phyloP scores from a whole-genome alignment of 129 eudicot genomes.

The Pittosporum tobira region DNA sequence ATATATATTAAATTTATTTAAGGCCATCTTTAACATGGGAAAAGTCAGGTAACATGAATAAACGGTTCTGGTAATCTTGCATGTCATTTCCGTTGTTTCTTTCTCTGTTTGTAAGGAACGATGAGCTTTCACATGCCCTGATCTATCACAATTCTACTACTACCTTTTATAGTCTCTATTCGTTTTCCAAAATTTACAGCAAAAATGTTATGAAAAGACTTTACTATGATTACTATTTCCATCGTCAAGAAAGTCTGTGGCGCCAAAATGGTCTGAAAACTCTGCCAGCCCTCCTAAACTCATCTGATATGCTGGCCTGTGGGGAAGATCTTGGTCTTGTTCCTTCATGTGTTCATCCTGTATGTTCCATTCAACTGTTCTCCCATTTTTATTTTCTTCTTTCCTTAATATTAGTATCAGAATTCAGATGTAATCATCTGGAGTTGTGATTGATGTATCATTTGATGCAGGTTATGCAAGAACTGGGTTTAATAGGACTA shows the following conservation, averaged over 20 bases:
- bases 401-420: not conserved
- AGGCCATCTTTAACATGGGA: not conserved
- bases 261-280: constrained; percentile 95
- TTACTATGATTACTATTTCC: constrained; percentile 93
- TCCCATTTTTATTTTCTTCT: not conserved
- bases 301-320: constrained; percentile 98
- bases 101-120: not conserved
- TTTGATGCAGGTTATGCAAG: constrained; percentile 88
- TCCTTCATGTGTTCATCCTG: constrained; percentile 99
- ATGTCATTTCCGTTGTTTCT: not conserved
- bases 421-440: not conserved
- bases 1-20: no score
- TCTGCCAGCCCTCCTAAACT: constrained; percentile 83
- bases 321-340: constrained; percentile 96
- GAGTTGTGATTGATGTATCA: constrained; percentile 8
- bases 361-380: constrained; percentile 24
- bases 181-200: constrained; percentile 38
- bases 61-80: not conserved
- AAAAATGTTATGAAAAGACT: constrained; percentile 74
- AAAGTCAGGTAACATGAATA: no score
- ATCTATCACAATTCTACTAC: not conserved
- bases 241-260: constrained; percentile 92
- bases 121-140: not conserved
- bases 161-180: not conserved
- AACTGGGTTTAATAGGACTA: constrained; percentile 83